Evolutionary conservation across 2,329 filamentous ascomycete genomes (phyloP).

Genomic region (Aspergillus calidoustus): DNA sequence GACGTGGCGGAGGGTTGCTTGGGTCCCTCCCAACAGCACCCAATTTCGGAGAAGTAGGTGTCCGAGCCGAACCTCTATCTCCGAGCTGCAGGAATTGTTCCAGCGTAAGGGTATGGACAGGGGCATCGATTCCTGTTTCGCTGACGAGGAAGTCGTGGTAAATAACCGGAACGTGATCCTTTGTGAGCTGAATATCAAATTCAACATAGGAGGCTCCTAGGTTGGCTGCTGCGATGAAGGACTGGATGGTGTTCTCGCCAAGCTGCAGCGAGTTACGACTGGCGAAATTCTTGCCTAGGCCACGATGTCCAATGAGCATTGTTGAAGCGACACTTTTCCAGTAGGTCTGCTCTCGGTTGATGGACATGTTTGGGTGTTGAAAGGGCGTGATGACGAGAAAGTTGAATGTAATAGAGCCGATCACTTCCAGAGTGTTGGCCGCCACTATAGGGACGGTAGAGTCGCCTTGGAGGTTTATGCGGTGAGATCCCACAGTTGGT

Average conservation of each 20-base stretch:
- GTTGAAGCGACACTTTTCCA: constrained; percentile 92
- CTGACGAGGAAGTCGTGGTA: constrained; percentile 98
- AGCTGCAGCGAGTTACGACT: constrained; percentile 87
- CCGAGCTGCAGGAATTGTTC: constrained; percentile 92
- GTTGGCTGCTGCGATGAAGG: constrained; percentile 95
- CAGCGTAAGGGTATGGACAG: constrained; percentile 90
- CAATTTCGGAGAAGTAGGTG: constrained; percentile 52
- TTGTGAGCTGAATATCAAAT: constrained; percentile 94
- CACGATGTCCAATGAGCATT: constrained; percentile 76
- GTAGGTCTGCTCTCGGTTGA: constrained; percentile 89
- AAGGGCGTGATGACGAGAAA: constrained; percentile 96
- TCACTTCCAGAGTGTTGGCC: constrained; percentile 80
- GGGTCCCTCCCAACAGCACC: constrained; percentile 18
- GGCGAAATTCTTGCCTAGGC: constrained; percentile 87
- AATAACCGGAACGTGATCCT: constrained; percentile 96
- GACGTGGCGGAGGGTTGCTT: constrained; percentile 33
- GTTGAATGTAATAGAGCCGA: constrained; percentile 95
- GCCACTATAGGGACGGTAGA: constrained; percentile 89
- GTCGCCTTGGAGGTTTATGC: constrained; percentile 92
- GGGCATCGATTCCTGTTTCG: constrained; percentile 95
- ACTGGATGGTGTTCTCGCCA: constrained; percentile 93
- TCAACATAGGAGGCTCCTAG: constrained; percentile 77
- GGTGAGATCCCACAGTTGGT: constrained; percentile 77
- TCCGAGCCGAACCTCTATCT: constrained; percentile 54
- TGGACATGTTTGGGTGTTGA: constrained; percentile 88